Evolutionary conservation across 352 stramenopile species (phyloP), one percentile per base, ranked within the genome.

Genomic region (Pythium chondricola): DNA sequence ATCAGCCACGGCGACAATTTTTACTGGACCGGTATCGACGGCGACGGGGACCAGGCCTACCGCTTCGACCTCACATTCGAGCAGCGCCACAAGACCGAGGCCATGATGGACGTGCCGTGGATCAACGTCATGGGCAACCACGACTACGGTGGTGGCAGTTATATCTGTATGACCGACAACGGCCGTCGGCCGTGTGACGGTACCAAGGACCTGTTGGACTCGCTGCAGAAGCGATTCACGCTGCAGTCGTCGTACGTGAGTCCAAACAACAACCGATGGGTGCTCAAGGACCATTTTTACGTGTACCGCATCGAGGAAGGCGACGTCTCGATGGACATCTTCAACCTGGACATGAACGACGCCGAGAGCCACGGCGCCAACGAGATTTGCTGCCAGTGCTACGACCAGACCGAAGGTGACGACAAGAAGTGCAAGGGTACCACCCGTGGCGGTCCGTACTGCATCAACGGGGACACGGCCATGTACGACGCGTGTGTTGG

Each of bases 291-390:
- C 62, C 66, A 74, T 45, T 80, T 71, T 42, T 80, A 72, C 55
- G 63, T 58, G 36, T 51, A 74, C 43, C 48, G 44, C 25, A 45
- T 80, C 24, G 43, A 63, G 24, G 31, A 60, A n/a, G 54, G 45
- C 24, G 66, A 58, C 22, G 56, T 76, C n/a, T 61, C 37, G 18
- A 58, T 80, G 17, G 69, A 80, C 27, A 65, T 80, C 17, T 80
- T 72, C 56, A 80, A 77, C 47, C 35, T 80, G 14, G 69, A 80
- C 44, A 80, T 59, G 43, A 80, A 74, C 56, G 56, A 72, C 48
- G 66, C 64, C 9, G 58, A 69, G 2, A 65, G 40, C 29, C 63
- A 73, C 50, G 67, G 57, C 27, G 56, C 49, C 20, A 45, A 67
- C 18, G 52, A 76, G 37, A 70, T 73, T 25, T 73, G 67, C 48